Evolutionary conservation across 495 filamentous ascomycete species (phyloP), one percentile per base, ranked within the genome.

Genomic region (Aspergillus carlsbadensis): DNA sequence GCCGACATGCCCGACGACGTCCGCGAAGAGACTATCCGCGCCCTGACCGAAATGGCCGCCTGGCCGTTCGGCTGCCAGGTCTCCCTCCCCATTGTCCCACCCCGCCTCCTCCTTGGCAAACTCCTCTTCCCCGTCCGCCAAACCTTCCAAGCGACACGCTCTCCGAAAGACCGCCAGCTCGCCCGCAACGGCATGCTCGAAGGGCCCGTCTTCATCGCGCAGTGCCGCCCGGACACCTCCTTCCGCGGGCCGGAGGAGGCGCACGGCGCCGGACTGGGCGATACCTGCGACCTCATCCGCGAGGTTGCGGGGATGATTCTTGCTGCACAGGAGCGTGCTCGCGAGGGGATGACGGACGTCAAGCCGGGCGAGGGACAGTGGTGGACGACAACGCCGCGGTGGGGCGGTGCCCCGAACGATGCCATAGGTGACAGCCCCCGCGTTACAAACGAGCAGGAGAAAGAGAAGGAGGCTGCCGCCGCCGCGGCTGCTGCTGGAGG

Each of bases 51-150:
- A 72, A 82, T 89, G 40, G 82, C 88, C 1, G 81, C 85, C 7
- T 95, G 90, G 81, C 84, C 88, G 33, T 94, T 92, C 65, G 84
- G 84, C 20, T 91, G 88, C 70, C 88, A 87, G 47, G 79, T 90
- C 37, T 73, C 80, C 0, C 72, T 83, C 13, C 81, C 89, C 5
- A 78, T 84, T 8, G 67, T 77, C 14, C 84, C 84, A 35, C 89
- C 88, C 2, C 78, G 84, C 18, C 67, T 92, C 1, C 72, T 81
- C 22, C 67, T 91, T 18, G 71, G 77, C 35, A 73, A 71, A 42
- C 56, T 86, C 56, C 68, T 82, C 52, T 74, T 80, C 56, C 75
- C 80, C 22, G 73, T 83, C 26, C 61, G 78, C 18, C 77, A 83
- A 58, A 77, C 73, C 33, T 72, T 74, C 63, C 81, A 86, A 44